Percentiles rank a stretch among this genome's conserved stretches.
Evolutionary conservation across 2,329 filamentous ascomycete genomes (phyloP).

Genomic region (Fusarium bactridioides): DNA sequence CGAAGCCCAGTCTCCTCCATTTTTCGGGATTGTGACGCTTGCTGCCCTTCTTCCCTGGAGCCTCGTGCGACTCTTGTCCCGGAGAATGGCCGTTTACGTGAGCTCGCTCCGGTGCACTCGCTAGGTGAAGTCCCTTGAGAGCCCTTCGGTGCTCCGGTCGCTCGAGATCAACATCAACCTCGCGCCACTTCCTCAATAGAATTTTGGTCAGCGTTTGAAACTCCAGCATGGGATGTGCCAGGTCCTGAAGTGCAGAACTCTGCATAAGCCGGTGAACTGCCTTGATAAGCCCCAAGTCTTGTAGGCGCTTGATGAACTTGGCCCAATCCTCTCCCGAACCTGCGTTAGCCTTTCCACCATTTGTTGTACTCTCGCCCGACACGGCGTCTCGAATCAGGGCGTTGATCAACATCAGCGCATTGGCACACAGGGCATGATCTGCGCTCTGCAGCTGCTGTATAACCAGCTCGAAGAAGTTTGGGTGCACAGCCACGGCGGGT

Average conservation of each 20-base stretch:
- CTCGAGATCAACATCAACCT: slow-evolving; percentile 84
- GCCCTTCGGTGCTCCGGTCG: slow-evolving; percentile 87
- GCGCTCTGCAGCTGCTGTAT: slow-evolving; percentile 91
- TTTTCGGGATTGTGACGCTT: slow-evolving; percentile 85
- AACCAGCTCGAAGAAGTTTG: slow-evolving; percentile 93
- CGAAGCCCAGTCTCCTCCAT: slow-evolving; percentile 91
- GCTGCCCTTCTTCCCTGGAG: slow-evolving; percentile 62
- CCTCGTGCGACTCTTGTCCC: slow-evolving; percentile 50
- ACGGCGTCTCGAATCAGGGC: slow-evolving; percentile 92
- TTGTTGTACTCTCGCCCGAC: slow-evolving; percentile 69
- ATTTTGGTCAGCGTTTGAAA: slow-evolving; percentile 94
- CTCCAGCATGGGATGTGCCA: slow-evolving; percentile 88
- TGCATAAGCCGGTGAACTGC: slow-evolving; percentile 95
- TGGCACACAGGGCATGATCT: slow-evolving; percentile 94
- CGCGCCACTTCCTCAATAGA: slow-evolving; percentile 85
- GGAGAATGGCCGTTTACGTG: slow-evolving; percentile 50
- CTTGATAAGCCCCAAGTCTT: slow-evolving; percentile 92
- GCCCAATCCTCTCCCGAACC: slow-evolving; percentile 78
- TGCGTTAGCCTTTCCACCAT: slow-evolving; percentile 41
- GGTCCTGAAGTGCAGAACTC: slow-evolving; percentile 87
- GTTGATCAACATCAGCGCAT: slow-evolving; percentile 94
- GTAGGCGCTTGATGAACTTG: slow-evolving; percentile 90
- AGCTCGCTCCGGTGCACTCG: slow-evolving; percentile 73
- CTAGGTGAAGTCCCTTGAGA: slow-evolving; percentile 83
- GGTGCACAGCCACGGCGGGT: slow-evolving; percentile 88